A percentile compares a stretch with the other conserved stretches of the same genome.
Evolutionary conservation across 805 yeast genomes (phyloP).

Genomic region (Yamadazyma endophytica): DNA sequence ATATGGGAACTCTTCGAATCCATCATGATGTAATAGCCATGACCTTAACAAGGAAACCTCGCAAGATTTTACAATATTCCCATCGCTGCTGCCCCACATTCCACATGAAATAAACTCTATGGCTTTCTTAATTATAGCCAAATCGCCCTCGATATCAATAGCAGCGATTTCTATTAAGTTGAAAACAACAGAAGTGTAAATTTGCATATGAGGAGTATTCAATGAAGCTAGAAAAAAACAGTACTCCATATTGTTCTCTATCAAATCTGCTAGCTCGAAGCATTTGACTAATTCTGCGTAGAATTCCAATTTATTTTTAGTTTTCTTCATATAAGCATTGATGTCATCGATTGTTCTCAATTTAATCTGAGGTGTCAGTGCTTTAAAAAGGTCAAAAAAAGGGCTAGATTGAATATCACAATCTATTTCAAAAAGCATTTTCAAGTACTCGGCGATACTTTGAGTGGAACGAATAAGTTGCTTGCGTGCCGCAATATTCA

Average conservation of each 20-base stretch:
- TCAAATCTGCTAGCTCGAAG: conserved; percentile 1
- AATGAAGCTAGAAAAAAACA: conserved; percentile 8
- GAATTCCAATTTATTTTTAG: conserved; percentile 5
- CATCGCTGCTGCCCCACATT: conserved; percentile 4
- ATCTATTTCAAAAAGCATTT: conserved; percentile 4
- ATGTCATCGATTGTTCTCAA: conserved; percentile 4
- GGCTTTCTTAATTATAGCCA: background rate
- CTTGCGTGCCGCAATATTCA: conserved; percentile 6
- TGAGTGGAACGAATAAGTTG: conserved; percentile 4
- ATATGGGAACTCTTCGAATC: conserved; percentile 36
- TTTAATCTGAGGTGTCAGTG: conserved; percentile 4
- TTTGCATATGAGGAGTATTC: conserved; percentile 2
- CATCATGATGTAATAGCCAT: conserved; percentile 37
- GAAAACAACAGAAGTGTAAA: conserved; percentile 5
- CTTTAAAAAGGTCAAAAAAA: conserved; percentile 5
- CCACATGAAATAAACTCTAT: conserved; percentile 2
- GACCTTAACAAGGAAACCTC: conserved; percentile 35
- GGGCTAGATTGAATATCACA: background rate
- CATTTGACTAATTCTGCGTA: conserved; percentile 4
- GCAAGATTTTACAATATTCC: conserved; percentile 23
- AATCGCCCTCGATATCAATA: conserved; percentile 1
- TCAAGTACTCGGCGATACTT: conserved; percentile 1
- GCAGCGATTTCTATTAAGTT: conserved; percentile 9
- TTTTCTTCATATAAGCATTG: conserved; percentile 2
- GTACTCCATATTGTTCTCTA: conserved; percentile 6